Percentiles rank a stretch among this genome's conserved stretches.
Evolutionary conservation across 139 green algal genomes (phyloP).

Genomic region (Tetradesmus obliquus): DNA sequence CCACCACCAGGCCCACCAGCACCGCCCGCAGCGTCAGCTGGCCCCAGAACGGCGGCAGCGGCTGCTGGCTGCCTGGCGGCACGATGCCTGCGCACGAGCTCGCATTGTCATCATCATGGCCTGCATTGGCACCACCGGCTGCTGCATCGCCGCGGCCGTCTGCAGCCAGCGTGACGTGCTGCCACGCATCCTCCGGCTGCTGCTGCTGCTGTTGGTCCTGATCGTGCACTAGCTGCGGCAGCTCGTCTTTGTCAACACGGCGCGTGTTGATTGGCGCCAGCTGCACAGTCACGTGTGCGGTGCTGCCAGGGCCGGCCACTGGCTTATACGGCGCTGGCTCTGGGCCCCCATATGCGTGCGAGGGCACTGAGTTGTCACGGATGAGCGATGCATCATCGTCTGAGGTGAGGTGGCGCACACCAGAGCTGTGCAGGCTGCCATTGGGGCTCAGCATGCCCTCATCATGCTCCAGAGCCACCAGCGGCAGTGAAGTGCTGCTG

Average conservation of each 20-base stretch:
- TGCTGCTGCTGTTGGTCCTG: slow-evolving; percentile 21
- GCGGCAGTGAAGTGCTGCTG: background rate
- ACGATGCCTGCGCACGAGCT: slow-evolving; percentile 30
- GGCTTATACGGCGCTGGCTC: background rate
- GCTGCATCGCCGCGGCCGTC: background rate
- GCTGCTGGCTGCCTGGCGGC: slow-evolving; percentile 29
- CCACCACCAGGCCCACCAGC: slow-evolving; percentile 31
- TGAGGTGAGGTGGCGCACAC: background rate
- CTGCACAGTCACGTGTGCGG: slow-evolving; percentile 23
- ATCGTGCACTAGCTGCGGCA: background rate
- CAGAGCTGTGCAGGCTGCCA: background rate
- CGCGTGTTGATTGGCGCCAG: background rate
- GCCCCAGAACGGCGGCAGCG: slow-evolving; percentile 17
- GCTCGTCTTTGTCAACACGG: background rate
- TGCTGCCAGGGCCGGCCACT: background rate
- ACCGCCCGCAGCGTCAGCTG: slow-evolving; percentile 34
- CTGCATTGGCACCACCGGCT: background rate
- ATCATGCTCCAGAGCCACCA: background rate
- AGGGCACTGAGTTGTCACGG: background rate
- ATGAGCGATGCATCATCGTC: background rate
- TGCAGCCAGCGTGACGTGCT: background rate
- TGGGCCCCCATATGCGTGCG: background rate
- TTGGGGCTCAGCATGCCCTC: background rate
- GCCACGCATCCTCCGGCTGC: background rate
- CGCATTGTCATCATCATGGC: background rate